phyloP scores from a whole-genome alignment of 768 basidiomycete species.

The Antrodiella citrinella region DNA sequence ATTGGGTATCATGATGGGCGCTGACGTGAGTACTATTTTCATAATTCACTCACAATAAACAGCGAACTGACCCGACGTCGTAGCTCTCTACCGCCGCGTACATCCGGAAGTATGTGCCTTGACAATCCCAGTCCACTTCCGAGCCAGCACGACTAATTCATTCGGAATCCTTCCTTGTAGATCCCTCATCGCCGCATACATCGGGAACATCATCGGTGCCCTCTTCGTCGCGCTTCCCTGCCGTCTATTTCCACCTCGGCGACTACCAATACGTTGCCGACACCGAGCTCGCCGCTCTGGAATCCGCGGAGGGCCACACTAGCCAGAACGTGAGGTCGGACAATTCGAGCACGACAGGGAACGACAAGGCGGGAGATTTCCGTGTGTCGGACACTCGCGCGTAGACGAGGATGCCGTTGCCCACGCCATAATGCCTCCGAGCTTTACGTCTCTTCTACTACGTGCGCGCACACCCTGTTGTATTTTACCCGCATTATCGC shows the following conservation, averaged over 20 bases:
- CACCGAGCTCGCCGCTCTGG: conserved; percentile 7
- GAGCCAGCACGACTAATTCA: too few species aligned
- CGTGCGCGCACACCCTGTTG: too few species aligned
- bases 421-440: too few species aligned
- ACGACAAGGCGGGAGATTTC: neutral
- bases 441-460: too few species aligned
- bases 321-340: neutral
- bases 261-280: conserved; percentile 30
- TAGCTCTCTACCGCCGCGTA: conserved; percentile 48
- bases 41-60: neutral
- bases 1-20: conserved; percentile 62
- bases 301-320: neutral
- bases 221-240: conserved; percentile 58
- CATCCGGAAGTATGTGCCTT: conserved; percentile 50
- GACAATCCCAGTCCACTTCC: too few species aligned
- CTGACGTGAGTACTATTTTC: conserved; percentile 36
- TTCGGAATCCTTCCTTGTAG: conserved; percentile 19
- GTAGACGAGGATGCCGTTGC: too few species aligned
- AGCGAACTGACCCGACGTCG: conserved; percentile 6
- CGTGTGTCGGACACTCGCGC: too few species aligned
- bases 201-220: conserved; percentile 64
- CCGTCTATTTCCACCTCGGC: conserved; percentile 51
- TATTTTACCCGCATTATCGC: too few species aligned
- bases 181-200: conserved; percentile 55
- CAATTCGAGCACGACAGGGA: neutral